Evolutionary conservation across 164 flowering plant genomes (phyloP), one percentile per base, ranked within the genome.

Genomic region (Vitis cinerea): DNA sequence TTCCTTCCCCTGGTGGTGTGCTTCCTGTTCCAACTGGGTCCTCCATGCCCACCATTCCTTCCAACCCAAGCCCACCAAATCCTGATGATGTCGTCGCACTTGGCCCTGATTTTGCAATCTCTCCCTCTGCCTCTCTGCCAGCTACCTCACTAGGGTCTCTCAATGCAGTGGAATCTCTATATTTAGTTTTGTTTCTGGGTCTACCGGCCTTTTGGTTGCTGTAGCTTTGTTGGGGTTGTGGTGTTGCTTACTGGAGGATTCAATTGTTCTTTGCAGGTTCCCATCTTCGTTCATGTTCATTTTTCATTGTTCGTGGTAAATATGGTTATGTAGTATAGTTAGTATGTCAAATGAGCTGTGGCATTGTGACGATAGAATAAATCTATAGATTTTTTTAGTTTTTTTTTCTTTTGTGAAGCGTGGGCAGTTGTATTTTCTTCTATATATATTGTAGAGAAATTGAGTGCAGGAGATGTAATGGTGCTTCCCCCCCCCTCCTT

Each of bases 51-150:
- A 80, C 80, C 29, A 83, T 87, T 60, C 89, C 86, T 10, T 79
- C 92, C n/a, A 78, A 58, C 65, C 86, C 77, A 0, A 83, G 87
- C 76, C 81, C 85, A 0, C 85, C 87, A 7, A 80, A 84, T 52
- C 89, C 88, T 0, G 87, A 83, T 52, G 84, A 75, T 0, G 23
- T 71, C 19, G 51, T n/a, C 37, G 44, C 82, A 2, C 49, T 64
- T 50, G 82, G 77, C 11, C 81, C 87, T 10, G 72, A 59, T 57
- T 72, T 77, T 57, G 86, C 86, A 3, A 4, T 73, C 65, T 58
- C 87, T 1, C 87, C 87, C 29, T 72, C 74, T 58, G 80, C 74
- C 9, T 63, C 73, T 14, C 17, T 63, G 50, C 78, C 54, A 3
- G 72, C 56, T 56, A 68, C 81, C 30, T 80, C 84, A 0, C 66